Percentiles rank a stretch among this genome's conserved stretches.
Evolutionary conservation across 129 eudicot species (phyloP).

Genomic region (Escallonia herrerae): DNA sequence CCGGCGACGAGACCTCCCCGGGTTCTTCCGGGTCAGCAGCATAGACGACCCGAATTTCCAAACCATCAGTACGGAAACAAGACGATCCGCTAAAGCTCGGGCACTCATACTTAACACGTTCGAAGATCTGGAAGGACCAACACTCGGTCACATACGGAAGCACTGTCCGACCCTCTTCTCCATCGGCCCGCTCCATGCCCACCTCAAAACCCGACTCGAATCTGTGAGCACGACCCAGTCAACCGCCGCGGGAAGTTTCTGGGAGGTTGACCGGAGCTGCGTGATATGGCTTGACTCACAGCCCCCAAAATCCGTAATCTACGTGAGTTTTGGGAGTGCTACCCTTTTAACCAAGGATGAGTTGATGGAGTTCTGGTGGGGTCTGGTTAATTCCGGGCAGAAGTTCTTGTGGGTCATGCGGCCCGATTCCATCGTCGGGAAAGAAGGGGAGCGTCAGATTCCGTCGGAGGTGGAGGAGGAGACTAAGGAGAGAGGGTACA

Average conservation of each 20-base stretch:
- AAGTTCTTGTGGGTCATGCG: slow-evolving; percentile 56
- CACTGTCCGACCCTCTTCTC: slow-evolving; percentile 33
- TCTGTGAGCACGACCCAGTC: slow-evolving; percentile 5
- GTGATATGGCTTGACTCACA: slow-evolving; percentile 44
- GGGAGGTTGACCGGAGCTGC: slow-evolving; percentile 50
- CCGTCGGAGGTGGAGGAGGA: slow-evolving; percentile 27
- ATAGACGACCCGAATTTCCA: slow-evolving; percentile 12
- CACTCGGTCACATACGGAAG: slow-evolving; percentile 34
- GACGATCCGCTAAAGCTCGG: slow-evolving; percentile 22
- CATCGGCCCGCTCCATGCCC: slow-evolving; percentile 53
- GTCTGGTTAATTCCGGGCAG: slow-evolving; percentile 41
- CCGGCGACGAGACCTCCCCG: slow-evolving; percentile 52
- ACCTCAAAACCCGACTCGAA: slow-evolving; percentile 23
- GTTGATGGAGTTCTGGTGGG: slow-evolving; percentile 52
- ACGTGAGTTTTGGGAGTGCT: slow-evolving; percentile 66
- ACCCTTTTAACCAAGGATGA: slow-evolving; percentile 30
- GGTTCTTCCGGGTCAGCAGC: slow-evolving; percentile 27
- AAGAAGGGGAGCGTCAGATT: slow-evolving; percentile 14
- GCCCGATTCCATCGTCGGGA: slow-evolving; percentile 26
- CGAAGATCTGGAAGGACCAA: slow-evolving; percentile 52
- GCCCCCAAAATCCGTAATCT: slow-evolving; percentile 38
- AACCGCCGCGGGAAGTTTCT: slow-evolving; percentile 28
- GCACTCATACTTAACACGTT: slow-evolving; percentile 51
- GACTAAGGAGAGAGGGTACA: slow-evolving; percentile 40
- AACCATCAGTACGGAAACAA: slow-evolving; percentile 13